phyloP scores from a whole-genome alignment of 495 filamentous ascomycete species.

The Corynascus novoguineensis region DNA sequence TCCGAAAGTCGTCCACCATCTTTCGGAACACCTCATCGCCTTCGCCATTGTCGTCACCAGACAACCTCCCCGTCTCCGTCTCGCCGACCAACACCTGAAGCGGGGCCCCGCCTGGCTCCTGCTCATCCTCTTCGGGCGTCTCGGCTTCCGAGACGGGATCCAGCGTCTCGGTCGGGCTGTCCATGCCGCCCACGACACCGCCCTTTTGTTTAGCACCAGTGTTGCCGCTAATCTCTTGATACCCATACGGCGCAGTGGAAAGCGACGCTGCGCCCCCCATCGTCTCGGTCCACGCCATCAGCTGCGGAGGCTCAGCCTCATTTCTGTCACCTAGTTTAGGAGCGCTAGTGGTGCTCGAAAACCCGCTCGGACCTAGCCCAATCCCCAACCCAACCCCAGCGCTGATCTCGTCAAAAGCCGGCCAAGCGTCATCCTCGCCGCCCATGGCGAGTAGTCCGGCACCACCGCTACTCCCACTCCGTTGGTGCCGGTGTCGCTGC shows the following conservation, averaged over 20 bases:
- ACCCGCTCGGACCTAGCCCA: neutral
- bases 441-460: neutral
- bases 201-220: neutral
- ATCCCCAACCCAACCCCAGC: neutral
- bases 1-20: constrained; percentile 19
- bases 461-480: constrained; percentile 6
- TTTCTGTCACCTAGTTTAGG: neutral
- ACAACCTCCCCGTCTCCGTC: neutral
- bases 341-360: neutral
- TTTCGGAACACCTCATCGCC: constrained; percentile 15
- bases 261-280: neutral
- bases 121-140: constrained; percentile 11
- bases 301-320: neutral
- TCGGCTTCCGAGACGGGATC: constrained; percentile 26
- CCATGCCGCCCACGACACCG: constrained; percentile 12
- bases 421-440: constrained; percentile 8
- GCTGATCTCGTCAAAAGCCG: neutral
- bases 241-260: neutral
- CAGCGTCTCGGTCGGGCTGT: constrained; percentile 26
- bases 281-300: neutral
- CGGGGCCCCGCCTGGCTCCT: neutral
- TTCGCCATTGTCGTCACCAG: neutral
- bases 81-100: neutral
- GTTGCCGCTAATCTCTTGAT: neutral
- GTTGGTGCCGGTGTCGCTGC: neutral